Evolutionary conservation across 805 yeast species (phyloP), one percentile per base, ranked within the genome.

Genomic region (Hanseniaspora guilliermondii): DNA sequence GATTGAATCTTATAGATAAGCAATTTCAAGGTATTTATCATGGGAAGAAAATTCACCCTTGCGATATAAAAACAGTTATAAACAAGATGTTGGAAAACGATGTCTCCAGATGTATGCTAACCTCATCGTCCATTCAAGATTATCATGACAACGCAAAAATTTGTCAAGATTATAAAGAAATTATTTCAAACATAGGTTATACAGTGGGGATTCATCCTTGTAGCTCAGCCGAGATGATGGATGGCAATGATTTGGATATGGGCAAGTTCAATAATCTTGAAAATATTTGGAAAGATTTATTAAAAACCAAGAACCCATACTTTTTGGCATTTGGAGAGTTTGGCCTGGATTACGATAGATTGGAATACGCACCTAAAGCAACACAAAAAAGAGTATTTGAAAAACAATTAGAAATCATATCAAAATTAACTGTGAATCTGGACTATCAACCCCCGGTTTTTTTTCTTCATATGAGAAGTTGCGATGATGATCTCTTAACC

Each of bases 201-300:
- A 93, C 98, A 0, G 89, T 82, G 1, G 98, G 99, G 12, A 94
- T 91, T 1, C 99, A 93, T 70, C 99, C 99, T 0, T 91, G 98
- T 67, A 73, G 83, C 17, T 95, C 88, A 0, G 66, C 65, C 63
- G 89, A 74, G 60, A 76, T 80, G 58, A 69, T 61, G 8, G 57
- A 55, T 6, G 61, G 40, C 19, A 16, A 14, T 6, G 47, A 39
- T 9, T 49, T 59, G 11, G 59, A 64, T 11, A 41, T 47, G 6
- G 8, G 3, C 1, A 61, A 61, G 39, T 56, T 62, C 21, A 61
- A 61, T 2, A 81, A 82, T 60, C 63, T 85, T 36, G 61, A 65
- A 3, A 64, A 72, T 25, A 66, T 93, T 46, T 73, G 76, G 57
- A 59, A 68, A n/a, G 77, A 80, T 0, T 57, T 66, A 6, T 60